Base-by-base conservation (phyloP, 2,329 filamentous ascomycete species). In the Cladosporium sp. region DNA sequence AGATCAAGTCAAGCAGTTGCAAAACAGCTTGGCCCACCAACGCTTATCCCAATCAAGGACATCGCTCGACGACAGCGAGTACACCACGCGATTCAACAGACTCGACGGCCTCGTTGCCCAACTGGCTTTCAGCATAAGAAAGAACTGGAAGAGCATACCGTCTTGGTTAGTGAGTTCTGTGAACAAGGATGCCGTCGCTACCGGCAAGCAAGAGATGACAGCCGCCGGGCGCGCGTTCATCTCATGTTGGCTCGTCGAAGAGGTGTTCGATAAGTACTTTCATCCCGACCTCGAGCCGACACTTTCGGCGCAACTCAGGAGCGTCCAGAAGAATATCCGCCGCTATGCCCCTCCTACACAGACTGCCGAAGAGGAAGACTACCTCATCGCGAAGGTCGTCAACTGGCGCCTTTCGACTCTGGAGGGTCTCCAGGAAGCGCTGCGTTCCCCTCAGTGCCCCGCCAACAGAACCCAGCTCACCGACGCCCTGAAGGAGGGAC, bases 1-100 rank as follows among this genome's bases (percentile, higher is more conserved):
- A 58, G 79, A 84, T 15, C 91, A 96, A 69, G 88, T 97, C 19
- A 92, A 96, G 68, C 87, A 93, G 62, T 79, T 99, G 15, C 93
- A 99, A 68, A 97, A 99, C 68, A 93, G 90, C n/a, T 82, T 99
- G 47, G 93, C 93, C 52, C 93, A 96, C 69, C 93, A 97, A 70
- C 86, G 92, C 52, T 85, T 99, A 68, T 93, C 93, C 3, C 87
- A 95, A 66, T 97, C 92, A 18, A 87, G 91, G 54, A 97, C 92
- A 1, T 89, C 91, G 1, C 84, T 96, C 47, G 93, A 99, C 66
- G 93, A 99, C 66, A 95, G 83, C 68, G 92, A 97, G 74, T 99
- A 99, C 66, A 77, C 83, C 32, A 90, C 86, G 17, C 82, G 92
- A 18, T 97, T 97, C 71, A 89, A 86, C 65, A 85, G 93, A 18